Conservation (phyloP, 768 basidiomycete species). For the Naematelia encephala region DNA sequence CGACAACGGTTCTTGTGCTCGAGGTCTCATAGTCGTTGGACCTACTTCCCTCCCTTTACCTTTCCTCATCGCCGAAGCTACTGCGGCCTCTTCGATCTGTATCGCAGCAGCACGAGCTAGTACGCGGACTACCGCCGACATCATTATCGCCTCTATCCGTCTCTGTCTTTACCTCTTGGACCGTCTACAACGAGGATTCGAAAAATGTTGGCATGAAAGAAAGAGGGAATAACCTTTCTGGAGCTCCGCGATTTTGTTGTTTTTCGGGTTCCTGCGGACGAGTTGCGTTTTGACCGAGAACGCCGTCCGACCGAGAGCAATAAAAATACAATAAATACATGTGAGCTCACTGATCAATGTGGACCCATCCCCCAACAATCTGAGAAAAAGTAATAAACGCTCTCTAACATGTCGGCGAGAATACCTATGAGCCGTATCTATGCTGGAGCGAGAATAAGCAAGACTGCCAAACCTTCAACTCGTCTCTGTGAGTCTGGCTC, state of each 20-base stretch:
- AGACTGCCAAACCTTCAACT: not conserved
- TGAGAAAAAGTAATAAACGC: too few species aligned
- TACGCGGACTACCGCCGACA: constrained; percentile 34
- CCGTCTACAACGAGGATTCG: too few species aligned
- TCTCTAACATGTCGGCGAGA: not conserved
- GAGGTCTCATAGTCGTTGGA: too few species aligned
- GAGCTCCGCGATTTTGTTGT: too few species aligned
- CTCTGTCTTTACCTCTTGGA: too few species aligned
- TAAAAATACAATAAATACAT: not conserved
- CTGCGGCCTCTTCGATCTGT: constrained; percentile 42
- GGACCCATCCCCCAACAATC: too few species aligned
- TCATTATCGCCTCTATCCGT: too few species aligned
- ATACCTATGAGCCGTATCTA: not conserved
- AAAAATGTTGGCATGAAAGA: too few species aligned
- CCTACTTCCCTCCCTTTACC: constrained; percentile 1
- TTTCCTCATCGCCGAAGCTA: constrained; percentile 8
- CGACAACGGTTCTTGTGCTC: too few species aligned
- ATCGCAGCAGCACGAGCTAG: constrained; percentile 35
- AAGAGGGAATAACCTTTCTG: too few species aligned
- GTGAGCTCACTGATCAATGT: too few species aligned
- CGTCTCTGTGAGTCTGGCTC: not conserved
- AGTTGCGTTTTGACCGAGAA: too few species aligned
- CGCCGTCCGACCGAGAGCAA: not conserved
- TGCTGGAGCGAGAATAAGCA: not conserved
- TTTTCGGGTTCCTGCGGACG: not conserved